Evolutionary conservation across 2,329 filamentous ascomycete species (phyloP), one percentile per base, ranked within the genome.

Genomic region (Fusarium equiseti): DNA sequence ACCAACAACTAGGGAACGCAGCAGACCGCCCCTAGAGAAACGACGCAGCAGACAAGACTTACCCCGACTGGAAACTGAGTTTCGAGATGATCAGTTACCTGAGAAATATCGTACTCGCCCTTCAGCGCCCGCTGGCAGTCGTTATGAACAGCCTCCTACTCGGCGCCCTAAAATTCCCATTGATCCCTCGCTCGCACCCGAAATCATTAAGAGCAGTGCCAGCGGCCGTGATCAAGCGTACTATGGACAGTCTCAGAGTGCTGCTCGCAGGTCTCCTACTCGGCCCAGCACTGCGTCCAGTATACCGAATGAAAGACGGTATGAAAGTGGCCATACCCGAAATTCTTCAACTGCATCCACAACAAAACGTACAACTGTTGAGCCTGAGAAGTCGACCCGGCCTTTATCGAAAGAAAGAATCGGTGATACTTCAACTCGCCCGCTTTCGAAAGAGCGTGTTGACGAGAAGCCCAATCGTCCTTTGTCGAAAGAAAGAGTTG

Each of bases 161-260:
- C 68, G 72, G 44, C 64, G 76, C 20, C 74, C 78, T 32, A 73
- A 72, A 32, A 59, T 75, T 48, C 59, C 72, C 8, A 77, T 78
- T 8, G 80, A 83, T 44, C 77, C 75, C 1, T 75, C 80, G 27
- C 68, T 84, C 8, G 82, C 83, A 1, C 84, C 85, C 0, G 77
- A 83, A 5, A 75, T 83, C 4, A 81, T 82, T 29, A 84, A 81
- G 52, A 80, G 81, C 35, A 77, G 80, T 1, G 76, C 80, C 13
- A 78, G 78, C 6, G 80, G 83, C 7, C 81, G 84, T 4, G 84
- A 86, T 42, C 81, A 83, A 55, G 73, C 77, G 1, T 85, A 85
- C 54, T 73, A 77, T 58, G 68, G 63, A 7, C 68, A 69, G 18
- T 54, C 71, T 31, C 66, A 72, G 20, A 51, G 55, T 32, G 49